These are phyloP conservation scores for Gracilaria gracilis DNA, from an alignment of 23 red algal genomes.

Conservation along the genomic window DNA sequence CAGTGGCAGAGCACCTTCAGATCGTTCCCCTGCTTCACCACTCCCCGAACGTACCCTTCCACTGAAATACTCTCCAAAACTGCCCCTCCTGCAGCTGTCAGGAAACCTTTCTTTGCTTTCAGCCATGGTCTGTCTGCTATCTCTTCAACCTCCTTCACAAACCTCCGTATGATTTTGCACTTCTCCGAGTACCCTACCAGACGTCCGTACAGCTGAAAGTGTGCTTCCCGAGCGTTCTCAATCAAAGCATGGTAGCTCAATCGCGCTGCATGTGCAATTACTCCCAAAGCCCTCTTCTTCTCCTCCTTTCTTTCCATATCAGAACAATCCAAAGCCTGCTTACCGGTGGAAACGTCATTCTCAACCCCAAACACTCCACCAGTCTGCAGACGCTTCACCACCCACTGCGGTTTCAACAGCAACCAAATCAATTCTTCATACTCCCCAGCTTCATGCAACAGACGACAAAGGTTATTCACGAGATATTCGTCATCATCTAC, in stretches of 20 bases:
- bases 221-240: background rate
- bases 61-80: background rate
- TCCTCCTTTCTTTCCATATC: background rate
- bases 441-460: background rate
- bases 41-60: too few relatives aligned
- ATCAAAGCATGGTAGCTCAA: background rate
- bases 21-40: too few relatives aligned
- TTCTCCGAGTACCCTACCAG: background rate
- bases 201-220: slow-evolving; percentile 5
- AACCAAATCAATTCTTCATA: background rate
- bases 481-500: background rate
- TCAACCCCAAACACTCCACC: background rate
- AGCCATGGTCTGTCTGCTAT: background rate
- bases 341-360: background rate
- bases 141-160: background rate
- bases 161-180: background rate
- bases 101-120: background rate
- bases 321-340: background rate
- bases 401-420: background rate
- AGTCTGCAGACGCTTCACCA: background rate
- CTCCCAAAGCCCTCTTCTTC: background rate
- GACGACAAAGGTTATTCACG: background rate
- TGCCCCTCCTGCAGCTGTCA: background rate
- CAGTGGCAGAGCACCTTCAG: too few relatives aligned
- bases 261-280: background rate